Evolutionary conservation across 495 filamentous ascomycete species (phyloP).

Genomic region (Penicilliopsis zonata): DNA sequence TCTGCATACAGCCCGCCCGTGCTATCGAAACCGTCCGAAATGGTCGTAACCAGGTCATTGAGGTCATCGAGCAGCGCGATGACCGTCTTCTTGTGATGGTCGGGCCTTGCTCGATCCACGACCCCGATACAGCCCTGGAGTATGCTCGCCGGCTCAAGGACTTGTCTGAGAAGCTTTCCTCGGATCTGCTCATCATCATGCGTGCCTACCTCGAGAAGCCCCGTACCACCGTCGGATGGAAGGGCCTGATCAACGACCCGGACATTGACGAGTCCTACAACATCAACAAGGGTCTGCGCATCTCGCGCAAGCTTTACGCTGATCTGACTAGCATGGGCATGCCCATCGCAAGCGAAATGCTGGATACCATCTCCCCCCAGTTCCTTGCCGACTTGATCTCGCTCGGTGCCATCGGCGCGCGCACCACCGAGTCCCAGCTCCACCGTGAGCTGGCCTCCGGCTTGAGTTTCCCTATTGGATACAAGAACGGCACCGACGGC

Average conservation of each 20-base stretch:
- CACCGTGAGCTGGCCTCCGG: conserved; percentile 95
- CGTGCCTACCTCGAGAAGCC: conserved; percentile 98
- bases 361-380: conserved; percentile 95
- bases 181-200: conserved; percentile 90
- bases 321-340: conserved; percentile 78
- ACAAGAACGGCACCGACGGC: conserved; percentile 99
- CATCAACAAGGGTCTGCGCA: conserved; percentile 96
- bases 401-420: conserved; percentile 87
- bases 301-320: conserved; percentile 79
- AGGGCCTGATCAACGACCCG: conserved; percentile 96
- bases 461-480: conserved; percentile 93
- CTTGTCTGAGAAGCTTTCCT: conserved; percentile 59
- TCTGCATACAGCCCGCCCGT: conserved; percentile 23
- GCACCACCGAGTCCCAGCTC: conserved; percentile 94
- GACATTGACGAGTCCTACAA: conserved; percentile 95
- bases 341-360: conserved; percentile 94
- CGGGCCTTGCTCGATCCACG: conserved; percentile 95
- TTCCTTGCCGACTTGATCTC: conserved; percentile 94
- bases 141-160: conserved; percentile 69
- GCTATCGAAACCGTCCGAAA: conserved; percentile 60
- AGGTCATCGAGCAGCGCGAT: conserved; percentile 66
- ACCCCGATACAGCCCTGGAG: conserved; percentile 77
- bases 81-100: conserved; percentile 90
- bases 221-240: conserved; percentile 98
- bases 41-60: conserved; percentile 71